These are phyloP conservation scores for Cladophialophora yegresii DNA, from an alignment of 2,329 filamentous ascomycete genomes.

Conservation along the genomic window DNA sequence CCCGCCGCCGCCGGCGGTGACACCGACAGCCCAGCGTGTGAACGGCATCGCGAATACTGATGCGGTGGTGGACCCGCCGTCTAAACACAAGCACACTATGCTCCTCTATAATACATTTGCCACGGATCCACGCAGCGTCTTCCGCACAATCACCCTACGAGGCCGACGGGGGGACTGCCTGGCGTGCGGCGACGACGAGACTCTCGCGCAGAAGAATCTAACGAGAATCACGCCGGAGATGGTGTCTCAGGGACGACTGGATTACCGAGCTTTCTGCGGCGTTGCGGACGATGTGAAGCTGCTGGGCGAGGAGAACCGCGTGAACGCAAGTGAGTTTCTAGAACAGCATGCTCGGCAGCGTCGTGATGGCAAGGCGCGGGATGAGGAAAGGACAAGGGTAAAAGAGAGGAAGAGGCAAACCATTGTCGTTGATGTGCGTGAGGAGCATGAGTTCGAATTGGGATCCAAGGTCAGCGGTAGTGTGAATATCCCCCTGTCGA, in stretches of 20 bases:
- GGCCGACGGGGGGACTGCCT: slow-evolving; percentile 70
- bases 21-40: slow-evolving; percentile 24
- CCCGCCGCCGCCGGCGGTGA: slow-evolving; percentile 29
- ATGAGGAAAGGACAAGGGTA: background rate
- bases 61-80: background rate
- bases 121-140: slow-evolving; percentile 50
- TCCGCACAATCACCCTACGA: slow-evolving; percentile 75
- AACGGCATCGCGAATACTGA: background rate
- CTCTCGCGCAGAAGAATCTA: slow-evolving; percentile 61
- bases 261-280: slow-evolving; percentile 88
- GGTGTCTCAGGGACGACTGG: slow-evolving; percentile 66
- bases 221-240: slow-evolving; percentile 64
- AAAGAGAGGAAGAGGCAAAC: slow-evolving; percentile 30
- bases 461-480: slow-evolving; percentile 70
- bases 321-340: slow-evolving; percentile 65
- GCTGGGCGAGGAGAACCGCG: slow-evolving; percentile 65
- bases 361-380: slow-evolving; percentile 23
- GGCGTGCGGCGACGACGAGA: slow-evolving; percentile 68
- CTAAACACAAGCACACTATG: slow-evolving; percentile 42
- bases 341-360: slow-evolving; percentile 32
- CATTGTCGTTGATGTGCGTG: slow-evolving; percentile 74
- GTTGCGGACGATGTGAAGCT: slow-evolving; percentile 57
- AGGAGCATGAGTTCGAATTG: slow-evolving; percentile 80
- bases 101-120: slow-evolving; percentile 60
- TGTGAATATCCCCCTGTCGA: slow-evolving; percentile 59